Evolutionary conservation across 176 grass and related monocot species (phyloP).

Genomic region (Aegilops umbellulata): DNA sequence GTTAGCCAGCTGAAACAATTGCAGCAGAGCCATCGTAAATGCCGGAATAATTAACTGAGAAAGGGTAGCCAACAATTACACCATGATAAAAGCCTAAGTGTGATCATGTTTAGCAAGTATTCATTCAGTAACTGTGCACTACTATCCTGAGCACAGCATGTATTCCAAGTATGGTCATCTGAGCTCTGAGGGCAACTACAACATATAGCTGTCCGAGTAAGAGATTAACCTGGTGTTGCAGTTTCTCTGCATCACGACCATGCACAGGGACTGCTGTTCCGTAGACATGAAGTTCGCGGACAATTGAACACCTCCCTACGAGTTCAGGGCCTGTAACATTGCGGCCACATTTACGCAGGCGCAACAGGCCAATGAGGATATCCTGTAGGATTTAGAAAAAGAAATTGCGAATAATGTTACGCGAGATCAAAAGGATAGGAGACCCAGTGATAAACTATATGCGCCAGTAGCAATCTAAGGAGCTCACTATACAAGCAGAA

Average conservation of each 20-base stretch:
- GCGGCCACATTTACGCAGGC: conserved; percentile 76
- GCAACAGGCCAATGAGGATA: conserved; percentile 84
- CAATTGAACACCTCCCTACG: conserved; percentile 82
- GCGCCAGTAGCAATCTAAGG: not conserved
- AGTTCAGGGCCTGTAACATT: conserved; percentile 96
- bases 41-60: not conserved
- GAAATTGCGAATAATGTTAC: conserved; percentile 17
- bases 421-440: not conserved
- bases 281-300: conserved; percentile 97
- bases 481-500: not conserved
- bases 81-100: not conserved
- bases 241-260: conserved; percentile 78
- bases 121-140: not conserved
- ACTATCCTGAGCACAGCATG: not conserved
- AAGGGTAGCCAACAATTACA: not conserved
- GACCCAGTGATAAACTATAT: not conserved
- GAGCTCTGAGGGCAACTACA: not conserved
- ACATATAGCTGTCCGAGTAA: not conserved
- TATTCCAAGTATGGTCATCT: not conserved
- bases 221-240: conserved; percentile 80
- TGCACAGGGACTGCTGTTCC: conserved; percentile 98
- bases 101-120: not conserved
- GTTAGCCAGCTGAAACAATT: not conserved
- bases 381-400: conserved; percentile 55
- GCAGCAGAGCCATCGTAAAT: not conserved